Evolutionary conservation across 2,329 filamentous ascomycete genomes (phyloP), one percentile per base, ranked within the genome.

Genomic region (Diaporthe citri): DNA sequence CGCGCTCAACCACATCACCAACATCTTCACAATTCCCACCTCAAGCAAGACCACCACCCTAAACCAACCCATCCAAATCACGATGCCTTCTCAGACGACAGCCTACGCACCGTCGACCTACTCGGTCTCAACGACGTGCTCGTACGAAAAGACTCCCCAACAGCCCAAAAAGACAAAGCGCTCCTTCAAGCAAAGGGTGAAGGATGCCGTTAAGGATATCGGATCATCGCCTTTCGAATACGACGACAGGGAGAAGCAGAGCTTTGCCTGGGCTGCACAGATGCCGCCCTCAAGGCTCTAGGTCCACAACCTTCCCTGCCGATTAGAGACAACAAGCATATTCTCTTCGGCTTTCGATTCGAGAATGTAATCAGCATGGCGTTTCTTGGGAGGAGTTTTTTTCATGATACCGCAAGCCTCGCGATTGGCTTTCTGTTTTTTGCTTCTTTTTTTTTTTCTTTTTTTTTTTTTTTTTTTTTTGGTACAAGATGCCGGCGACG

Each of bases 51-150:
- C 56, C 39, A 25, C 43, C 31, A 41, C 48, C 52, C 43, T 17
- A 41, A 25, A 22, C 39, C 39, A 69, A 20, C 64, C 48, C 22
- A n/a, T 22, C 39, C 28, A 43, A 52, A 67, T 34, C 72, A 72
- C 77, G 36, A 79, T 74, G 66, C 48, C 73, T 56, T 46, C 22
- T 78, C 67, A 79, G 77, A 79, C 78, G 78, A 82, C 78, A 76
- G 81, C 82, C 43, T 76, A 76, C 77, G 78, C 81, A 28, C 78
- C 80, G 56, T 83, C 82, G 52, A 76, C 79, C 60, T 77, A 79
- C 78, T 82, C 82, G 43, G 81, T 79, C 71, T 80, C 80, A 59
- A 79, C 80, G 36, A 80, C 82, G 64, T 80, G 77, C 79, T 82
- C 81, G 39, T 80, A 78, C 78, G 71, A 74, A 74, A 83, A 83